Evolutionary conservation across 805 yeast species (phyloP), one percentile per base, ranked within the genome.

Genomic region (Monosporozyma servazzii): DNA sequence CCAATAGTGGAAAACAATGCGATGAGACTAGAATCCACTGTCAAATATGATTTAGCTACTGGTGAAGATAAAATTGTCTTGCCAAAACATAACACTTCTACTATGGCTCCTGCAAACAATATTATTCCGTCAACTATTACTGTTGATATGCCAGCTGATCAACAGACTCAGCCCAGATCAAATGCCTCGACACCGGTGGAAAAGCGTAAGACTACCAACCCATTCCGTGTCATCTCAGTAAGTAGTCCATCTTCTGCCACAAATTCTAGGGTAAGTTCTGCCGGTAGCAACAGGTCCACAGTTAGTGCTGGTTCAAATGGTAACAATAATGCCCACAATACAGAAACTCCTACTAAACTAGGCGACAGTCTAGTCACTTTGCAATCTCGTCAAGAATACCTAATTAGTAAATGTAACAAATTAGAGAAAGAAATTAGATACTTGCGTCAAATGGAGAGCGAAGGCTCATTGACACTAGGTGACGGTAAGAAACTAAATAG

Each of bases 391-490:
- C 65, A 71, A 42, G 66, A 63, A 15, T 63, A 68, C 30, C 56
- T 73, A 18, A 56, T 64, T 1, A 51, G 51, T 23, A 72, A 72
- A 53, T 70, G 72, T 50, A 53, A 56, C 6, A 73, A 73, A 52
- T 51, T 73, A 17, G 62, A 65, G 20, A 68, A 63, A 44, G 77
- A 73, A 52, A 72, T 73, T 20, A 60, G 58, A 18, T 73, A 73
- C 53, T 53, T 73, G 40, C 57, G 58, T 21, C 60, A 61, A 11
- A 56, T 73, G 53, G 63, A 67, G n/a, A 65, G 63, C 9, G 63
- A 68, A 43, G 71, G 71, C 1, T 61, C 69, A 6, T 57, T 73
- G 15, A 59, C 71, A 1, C 64, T 71, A n/a, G 73, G 70, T 0
- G 77, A 73, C 50, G 51, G 66, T n/a, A 63, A 69, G 44, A 72